phyloP scores from a whole-genome alignment of 169 alveolate genomes.

The Plasmodium gallinaceum region DNA sequence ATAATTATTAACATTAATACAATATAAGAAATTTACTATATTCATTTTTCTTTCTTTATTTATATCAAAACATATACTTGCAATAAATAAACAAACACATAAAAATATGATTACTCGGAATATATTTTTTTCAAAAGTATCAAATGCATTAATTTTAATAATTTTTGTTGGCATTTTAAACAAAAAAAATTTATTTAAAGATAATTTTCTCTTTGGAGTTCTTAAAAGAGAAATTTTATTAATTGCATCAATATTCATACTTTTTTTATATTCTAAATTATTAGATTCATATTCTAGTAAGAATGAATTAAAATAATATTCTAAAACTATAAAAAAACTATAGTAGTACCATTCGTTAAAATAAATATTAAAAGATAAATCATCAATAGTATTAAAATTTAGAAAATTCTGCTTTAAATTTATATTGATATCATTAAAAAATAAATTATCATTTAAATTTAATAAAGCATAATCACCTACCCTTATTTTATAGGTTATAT shows the following conservation, averaged over 20 bases:
- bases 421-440: conserved; percentile 67
- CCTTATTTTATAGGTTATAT: conserved; percentile 49
- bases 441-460: conserved; percentile 21
- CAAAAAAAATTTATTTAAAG: conserved; percentile 29
- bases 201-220: neutral
- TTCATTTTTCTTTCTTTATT: conserved; percentile 49
- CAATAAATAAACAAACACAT: conserved; percentile 54
- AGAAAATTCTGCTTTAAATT: conserved; percentile 66
- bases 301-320: conserved; percentile 54
- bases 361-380: conserved; percentile 40
- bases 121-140: conserved; percentile 55
- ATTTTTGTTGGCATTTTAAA: conserved; percentile 37
- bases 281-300: conserved; percentile 15
- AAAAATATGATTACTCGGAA: conserved; percentile 46
- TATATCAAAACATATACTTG: conserved; percentile 57
- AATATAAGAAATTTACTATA: conserved; percentile 55
- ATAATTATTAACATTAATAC: conserved; percentile 64
- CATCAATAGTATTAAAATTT: conserved; percentile 56
- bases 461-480: conserved; percentile 67
- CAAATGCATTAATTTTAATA: conserved; percentile 62
- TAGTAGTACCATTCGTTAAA: conserved; percentile 73
- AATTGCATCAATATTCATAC: neutral
- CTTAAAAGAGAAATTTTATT: neutral
- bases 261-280: neutral
- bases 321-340: conserved; percentile 63